A percentile compares a stretch with the other conserved stretches of the same genome.
phyloP scores from a whole-genome alignment of 257 asterid species.

The Nicotiana knightiana region DNA sequence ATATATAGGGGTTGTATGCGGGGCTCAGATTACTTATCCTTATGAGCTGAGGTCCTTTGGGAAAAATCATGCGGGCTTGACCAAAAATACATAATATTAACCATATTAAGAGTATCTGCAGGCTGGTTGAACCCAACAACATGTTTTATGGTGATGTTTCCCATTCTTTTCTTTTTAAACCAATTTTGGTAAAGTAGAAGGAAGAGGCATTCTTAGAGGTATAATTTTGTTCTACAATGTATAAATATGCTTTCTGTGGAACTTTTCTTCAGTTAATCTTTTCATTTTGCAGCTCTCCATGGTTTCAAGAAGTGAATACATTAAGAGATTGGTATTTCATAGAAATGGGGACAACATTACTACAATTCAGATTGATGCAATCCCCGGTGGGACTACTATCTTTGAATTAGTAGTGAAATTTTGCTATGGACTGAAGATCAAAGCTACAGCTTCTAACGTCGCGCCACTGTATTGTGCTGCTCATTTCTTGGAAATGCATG shows the following conservation, averaged over 20 bases:
- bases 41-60: too few relatives aligned
- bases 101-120: too few relatives aligned
- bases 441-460: conserved; percentile 21
- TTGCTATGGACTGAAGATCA: conserved; percentile 26
- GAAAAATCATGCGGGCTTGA: too few relatives aligned
- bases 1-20: too few relatives aligned
- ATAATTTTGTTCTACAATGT: background rate
- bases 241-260: background rate
- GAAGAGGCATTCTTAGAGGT: background rate
- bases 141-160: background rate
- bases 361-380: conserved; percentile 19
- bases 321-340: conserved; percentile 16
- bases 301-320: conserved; percentile 30
- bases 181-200: background rate
- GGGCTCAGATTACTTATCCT: too few relatives aligned
- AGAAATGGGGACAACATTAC: conserved; percentile 5
- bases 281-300: conserved; percentile 19
- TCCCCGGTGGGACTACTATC: conserved; percentile 23
- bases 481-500: conserved; percentile 31
- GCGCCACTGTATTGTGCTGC: conserved; percentile 31
- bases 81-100: too few relatives aligned
- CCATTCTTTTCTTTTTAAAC: background rate
- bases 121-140: too few relatives aligned
- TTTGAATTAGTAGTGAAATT: conserved; percentile 30
- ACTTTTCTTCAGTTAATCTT: background rate